Conservation (phyloP, 306 rosid genomes). For the Crotalaria pallida region DNA sequence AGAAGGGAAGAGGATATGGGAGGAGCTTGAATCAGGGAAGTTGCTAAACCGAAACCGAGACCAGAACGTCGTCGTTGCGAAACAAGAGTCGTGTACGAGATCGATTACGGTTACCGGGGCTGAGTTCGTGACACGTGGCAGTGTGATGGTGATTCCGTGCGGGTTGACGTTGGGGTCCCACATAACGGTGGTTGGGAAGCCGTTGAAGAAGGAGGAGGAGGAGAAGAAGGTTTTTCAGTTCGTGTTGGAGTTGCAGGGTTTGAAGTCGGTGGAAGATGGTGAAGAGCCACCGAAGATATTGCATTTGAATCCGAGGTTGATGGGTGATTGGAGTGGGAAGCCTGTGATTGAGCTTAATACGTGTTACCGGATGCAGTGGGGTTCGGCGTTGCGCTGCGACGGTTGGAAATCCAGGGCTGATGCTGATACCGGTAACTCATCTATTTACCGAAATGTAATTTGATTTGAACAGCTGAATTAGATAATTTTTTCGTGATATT, state of each 20-base stretch:
- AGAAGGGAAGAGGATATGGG: slow-evolving; percentile 57
- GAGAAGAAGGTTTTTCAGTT: slow-evolving; percentile 50
- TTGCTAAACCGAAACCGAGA: too few species aligned
- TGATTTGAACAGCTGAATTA: too few species aligned
- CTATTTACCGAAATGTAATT: not conserved
- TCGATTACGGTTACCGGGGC: slow-evolving; percentile 58
- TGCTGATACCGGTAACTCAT: slow-evolving; percentile 69
- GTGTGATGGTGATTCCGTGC: slow-evolving; percentile 69
- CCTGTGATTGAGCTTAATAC: slow-evolving; percentile 89
- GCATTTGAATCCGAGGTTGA: slow-evolving; percentile 89
- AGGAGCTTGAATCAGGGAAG: slow-evolving; percentile 44
- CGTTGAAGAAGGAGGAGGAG: slow-evolving; percentile 39
- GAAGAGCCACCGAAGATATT: slow-evolving; percentile 89
- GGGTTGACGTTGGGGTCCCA: slow-evolving; percentile 88
- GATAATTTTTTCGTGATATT: too few species aligned
- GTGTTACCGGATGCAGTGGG: slow-evolving; percentile 98
- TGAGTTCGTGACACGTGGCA: slow-evolving; percentile 37
- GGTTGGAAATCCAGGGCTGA: slow-evolving; percentile 91
- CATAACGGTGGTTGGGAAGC: slow-evolving; percentile 70
- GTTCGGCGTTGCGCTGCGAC: slow-evolving; percentile 70
- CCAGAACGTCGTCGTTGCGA: not conserved
- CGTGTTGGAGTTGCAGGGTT: slow-evolving; percentile 79
- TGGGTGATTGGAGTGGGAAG: slow-evolving; percentile 88
- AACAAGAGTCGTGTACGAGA: slow-evolving; percentile 38
- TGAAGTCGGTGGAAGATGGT: slow-evolving; percentile 78